phyloP scores from a whole-genome alignment of 2,329 filamentous ascomycete genomes.

The Exophiala spinifera region DNA sequence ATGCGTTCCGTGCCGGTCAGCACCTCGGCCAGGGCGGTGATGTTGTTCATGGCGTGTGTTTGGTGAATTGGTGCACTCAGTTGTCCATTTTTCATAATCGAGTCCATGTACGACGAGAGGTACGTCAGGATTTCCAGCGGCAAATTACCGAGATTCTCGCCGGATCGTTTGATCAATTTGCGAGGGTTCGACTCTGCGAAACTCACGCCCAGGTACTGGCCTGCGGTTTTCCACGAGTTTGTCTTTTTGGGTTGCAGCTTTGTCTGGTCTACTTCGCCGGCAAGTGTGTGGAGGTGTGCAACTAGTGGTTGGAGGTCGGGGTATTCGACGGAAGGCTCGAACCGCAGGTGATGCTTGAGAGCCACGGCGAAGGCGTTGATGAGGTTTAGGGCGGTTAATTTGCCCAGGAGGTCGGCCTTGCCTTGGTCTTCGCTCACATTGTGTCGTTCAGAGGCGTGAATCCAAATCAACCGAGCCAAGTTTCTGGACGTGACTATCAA shows the following conservation, averaged over 20 bases:
- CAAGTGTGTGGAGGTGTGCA: slow-evolving; percentile 71
- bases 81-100: slow-evolving; percentile 47
- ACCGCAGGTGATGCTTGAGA: slow-evolving; percentile 78
- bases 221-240: slow-evolving; percentile 60
- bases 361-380: slow-evolving; percentile 73
- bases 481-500: slow-evolving; percentile 56
- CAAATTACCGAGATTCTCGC: slow-evolving; percentile 74
- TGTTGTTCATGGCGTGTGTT: slow-evolving; percentile 49
- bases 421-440: slow-evolving; percentile 43
- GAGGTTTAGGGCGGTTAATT: slow-evolving; percentile 72
- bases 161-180: slow-evolving; percentile 70
- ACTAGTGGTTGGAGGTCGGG: slow-evolving; percentile 69
- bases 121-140: slow-evolving; percentile 77
- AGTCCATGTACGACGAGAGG: slow-evolving; percentile 64
- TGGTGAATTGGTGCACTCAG: slow-evolving; percentile 39
- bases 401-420: slow-evolving; percentile 67
- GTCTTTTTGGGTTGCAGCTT: slow-evolving; percentile 40
- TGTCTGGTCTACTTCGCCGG: slow-evolving; percentile 53
- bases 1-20: slow-evolving; percentile 72
- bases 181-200: slow-evolving; percentile 76
- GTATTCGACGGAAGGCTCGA: slow-evolving; percentile 77
- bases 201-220: slow-evolving; percentile 71
- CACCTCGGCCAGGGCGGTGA: slow-evolving; percentile 68
- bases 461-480: slow-evolving; percentile 72
- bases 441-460: slow-evolving; percentile 65